Conservation (phyloP, 345 rosid genomes). For the Noccaea caerulescens region DNA sequence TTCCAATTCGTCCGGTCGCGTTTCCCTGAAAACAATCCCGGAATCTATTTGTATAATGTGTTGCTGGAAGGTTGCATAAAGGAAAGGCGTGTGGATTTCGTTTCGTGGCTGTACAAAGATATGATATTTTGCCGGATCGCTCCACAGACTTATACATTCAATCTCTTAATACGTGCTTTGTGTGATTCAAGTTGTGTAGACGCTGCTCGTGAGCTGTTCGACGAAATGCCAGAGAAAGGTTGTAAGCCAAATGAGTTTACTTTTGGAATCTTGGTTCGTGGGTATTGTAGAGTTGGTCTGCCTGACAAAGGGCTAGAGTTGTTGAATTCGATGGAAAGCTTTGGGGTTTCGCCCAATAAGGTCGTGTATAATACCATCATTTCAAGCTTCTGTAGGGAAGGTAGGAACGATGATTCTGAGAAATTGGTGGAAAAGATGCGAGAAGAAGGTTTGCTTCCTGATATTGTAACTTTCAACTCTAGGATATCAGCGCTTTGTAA, state of each 20-base stretch:
- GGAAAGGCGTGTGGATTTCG: constrained; percentile 52
- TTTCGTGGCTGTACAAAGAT: constrained; percentile 79
- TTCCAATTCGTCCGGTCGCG: constrained; percentile 57
- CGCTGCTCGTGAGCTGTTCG: constrained; percentile 77
- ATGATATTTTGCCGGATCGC: constrained; percentile 63
- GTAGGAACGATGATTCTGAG: constrained; percentile 78
- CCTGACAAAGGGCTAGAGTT: constrained; percentile 61
- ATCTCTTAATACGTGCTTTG: constrained; percentile 65
- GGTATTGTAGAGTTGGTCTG: constrained; percentile 75
- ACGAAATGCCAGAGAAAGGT: constrained; percentile 81
- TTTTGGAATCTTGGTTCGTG: constrained; percentile 83
- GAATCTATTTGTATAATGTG: constrained; percentile 62
- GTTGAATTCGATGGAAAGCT: constrained; percentile 57
- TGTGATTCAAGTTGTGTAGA: constrained; percentile 71
- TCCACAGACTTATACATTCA: constrained; percentile 82
- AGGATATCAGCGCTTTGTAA: constrained; percentile 85
- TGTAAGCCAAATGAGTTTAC: constrained; percentile 82
- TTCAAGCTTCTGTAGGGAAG: constrained; percentile 80
- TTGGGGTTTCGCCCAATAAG: constrained; percentile 59
- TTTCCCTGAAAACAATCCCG: constrained; percentile 57
- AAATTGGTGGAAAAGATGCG: constrained; percentile 82
- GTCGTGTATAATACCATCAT: constrained; percentile 83
- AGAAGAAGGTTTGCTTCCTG: constrained; percentile 69
- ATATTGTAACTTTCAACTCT: constrained; percentile 84
- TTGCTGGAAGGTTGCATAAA: constrained; percentile 58